Conservation (phyloP, 2,329 filamentous ascomycete species). For the Sporothrix variecibatus region DNA sequence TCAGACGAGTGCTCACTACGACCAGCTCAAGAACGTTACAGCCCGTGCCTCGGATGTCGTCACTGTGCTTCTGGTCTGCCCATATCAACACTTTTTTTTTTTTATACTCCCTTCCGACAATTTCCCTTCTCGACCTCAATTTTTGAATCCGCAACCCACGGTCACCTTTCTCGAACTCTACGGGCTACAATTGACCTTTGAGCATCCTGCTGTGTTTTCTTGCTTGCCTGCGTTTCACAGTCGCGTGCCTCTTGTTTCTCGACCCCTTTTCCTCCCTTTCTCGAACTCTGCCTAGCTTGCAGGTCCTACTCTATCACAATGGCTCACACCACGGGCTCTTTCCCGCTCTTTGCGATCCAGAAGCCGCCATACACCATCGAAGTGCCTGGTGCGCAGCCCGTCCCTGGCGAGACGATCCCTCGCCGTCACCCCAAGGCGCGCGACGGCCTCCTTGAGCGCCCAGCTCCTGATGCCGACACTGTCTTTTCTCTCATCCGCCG, state of each 20-base stretch:
- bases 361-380: conserved; percentile 76
- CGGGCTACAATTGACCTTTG: background rate
- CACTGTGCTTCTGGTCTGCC: background rate
- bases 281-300: background rate
- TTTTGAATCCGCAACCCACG: background rate
- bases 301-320: background rate
- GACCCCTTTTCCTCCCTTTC: background rate
- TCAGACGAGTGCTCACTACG: background rate
- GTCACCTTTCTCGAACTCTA: background rate
- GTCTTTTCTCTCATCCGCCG: conserved; percentile 76
- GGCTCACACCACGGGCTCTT: conserved; percentile 40
- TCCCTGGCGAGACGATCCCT: conserved; percentile 81
- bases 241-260: background rate
- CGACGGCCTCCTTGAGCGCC: conserved; percentile 66
- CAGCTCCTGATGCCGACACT: conserved; percentile 70
- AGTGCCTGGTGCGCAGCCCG: conserved; percentile 64
- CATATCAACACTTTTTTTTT: background rate
- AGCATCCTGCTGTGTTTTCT: no score
- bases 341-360: conserved; percentile 61
- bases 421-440: conserved; percentile 72
- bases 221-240: background rate
- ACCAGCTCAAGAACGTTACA: background rate
- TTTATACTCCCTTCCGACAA: background rate
- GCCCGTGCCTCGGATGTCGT: conserved; percentile 12
- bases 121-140: background rate